A percentile compares a stretch with the other conserved stretches of the same genome.
phyloP scores from a whole-genome alignment of 176 grass and related monocot species.

The Dactylis glomerata region DNA sequence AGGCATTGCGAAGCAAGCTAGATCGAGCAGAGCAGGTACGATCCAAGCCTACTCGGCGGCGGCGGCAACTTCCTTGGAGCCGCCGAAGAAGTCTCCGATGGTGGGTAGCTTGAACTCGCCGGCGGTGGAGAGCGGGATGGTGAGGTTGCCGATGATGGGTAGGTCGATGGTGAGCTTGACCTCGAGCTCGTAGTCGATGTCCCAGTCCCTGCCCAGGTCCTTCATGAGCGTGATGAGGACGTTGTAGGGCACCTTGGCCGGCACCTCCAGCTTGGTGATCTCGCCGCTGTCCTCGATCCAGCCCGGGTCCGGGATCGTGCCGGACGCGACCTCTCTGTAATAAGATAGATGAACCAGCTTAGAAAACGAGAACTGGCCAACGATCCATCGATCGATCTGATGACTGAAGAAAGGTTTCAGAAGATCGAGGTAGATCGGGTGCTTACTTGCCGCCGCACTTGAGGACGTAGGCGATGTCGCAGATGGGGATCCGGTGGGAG shows the following conservation, averaged over 20 bases:
- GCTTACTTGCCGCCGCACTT: constrained; percentile 58
- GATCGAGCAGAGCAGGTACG: no score
- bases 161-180: constrained; percentile 73
- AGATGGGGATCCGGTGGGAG: constrained; percentile 68
- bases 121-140: constrained; percentile 59
- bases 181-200: constrained; percentile 66
- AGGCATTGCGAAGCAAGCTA: not conserved
- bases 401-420: not conserved
- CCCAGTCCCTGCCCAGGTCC: constrained; percentile 75
- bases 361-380: not conserved
- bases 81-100: constrained; percentile 54
- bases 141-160: constrained; percentile 69
- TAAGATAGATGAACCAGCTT: not conserved
- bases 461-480: constrained; percentile 66
- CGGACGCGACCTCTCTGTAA: constrained; percentile 46
- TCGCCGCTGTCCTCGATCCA: constrained; percentile 63
- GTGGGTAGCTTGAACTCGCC: constrained; percentile 94
- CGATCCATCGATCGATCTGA: not conserved
- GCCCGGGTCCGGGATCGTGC: constrained; percentile 70
- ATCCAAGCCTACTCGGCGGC: not conserved
- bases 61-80: not conserved
- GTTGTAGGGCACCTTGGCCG: constrained; percentile 77
- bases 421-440: accelerated
- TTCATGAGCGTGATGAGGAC: constrained; percentile 52
- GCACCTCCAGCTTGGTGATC: constrained; percentile 67